Percentiles rank a stretch among this genome's conserved stretches.
These are phyloP conservation scores for Penicillium turbatum DNA, from an alignment of 495 filamentous ascomycete genomes.

Conservation along the genomic window DNA sequence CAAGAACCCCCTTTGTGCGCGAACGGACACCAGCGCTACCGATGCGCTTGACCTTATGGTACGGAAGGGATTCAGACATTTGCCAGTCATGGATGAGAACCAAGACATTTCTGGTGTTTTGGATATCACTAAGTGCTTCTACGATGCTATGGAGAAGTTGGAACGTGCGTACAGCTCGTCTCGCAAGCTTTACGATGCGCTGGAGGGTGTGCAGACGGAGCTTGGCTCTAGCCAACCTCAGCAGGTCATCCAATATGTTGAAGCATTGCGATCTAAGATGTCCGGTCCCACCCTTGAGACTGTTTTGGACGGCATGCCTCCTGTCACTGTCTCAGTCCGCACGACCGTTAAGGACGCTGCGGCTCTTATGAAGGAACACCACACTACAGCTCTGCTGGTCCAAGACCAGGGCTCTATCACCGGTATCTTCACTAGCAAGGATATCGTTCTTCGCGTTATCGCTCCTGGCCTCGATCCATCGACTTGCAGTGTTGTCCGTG, in stretches of 20 bases:
- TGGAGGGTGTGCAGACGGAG: slow-evolving; percentile 98
- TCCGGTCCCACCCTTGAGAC: slow-evolving; percentile 95
- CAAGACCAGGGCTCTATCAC: slow-evolving; percentile 97
- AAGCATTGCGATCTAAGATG: slow-evolving; percentile 93
- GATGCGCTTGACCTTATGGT: slow-evolving; percentile 98
- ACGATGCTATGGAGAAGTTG: slow-evolving; percentile 99
- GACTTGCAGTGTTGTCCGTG: slow-evolving; percentile 93
- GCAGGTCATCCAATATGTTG: slow-evolving; percentile 98
- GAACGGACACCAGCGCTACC: slow-evolving; percentile 96
- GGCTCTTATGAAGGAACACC: slow-evolving; percentile 93
- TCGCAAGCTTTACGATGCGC: slow-evolving; percentile 89
- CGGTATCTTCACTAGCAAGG: slow-evolving; percentile 99
- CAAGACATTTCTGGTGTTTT: slow-evolving; percentile 97
- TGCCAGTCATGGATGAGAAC: slow-evolving; percentile 99
- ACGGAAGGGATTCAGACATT: slow-evolving; percentile 91
- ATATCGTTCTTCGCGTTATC: slow-evolving; percentile 96
- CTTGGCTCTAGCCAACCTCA: slow-evolving; percentile 93
- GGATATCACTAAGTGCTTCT: slow-evolving; percentile 99
- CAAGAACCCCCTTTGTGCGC: slow-evolving; percentile 94
- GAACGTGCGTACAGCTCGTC: slow-evolving; percentile 96
- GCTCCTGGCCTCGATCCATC: slow-evolving; percentile 91
- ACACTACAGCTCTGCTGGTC: slow-evolving; percentile 92
- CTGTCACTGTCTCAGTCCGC: slow-evolving; percentile 89
- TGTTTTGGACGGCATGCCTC: slow-evolving; percentile 85
- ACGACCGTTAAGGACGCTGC: slow-evolving; percentile 96